These are phyloP conservation scores for Dactylellina sp. DNA, from an alignment of 2,329 filamentous ascomycete species.

Conservation along the genomic window DNA sequence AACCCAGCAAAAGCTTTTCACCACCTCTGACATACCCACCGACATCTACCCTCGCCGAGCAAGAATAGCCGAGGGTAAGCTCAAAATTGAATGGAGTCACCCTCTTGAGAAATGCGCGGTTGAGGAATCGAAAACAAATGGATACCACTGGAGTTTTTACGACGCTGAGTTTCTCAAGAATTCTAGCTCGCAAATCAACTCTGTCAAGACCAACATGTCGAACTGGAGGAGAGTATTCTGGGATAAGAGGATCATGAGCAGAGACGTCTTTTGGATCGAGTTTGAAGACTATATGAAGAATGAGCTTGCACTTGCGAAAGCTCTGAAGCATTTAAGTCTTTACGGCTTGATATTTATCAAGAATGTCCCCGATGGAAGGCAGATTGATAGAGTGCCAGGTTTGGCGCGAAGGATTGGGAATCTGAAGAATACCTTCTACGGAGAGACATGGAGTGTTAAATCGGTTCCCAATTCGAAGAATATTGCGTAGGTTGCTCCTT, in stretches of 20 bases:
- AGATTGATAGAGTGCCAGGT: conserved; percentile 70
- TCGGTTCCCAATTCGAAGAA: conserved; percentile 87
- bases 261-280: conserved; percentile 71
- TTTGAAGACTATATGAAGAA: conserved; percentile 78
- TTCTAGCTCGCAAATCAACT: conserved; percentile 61
- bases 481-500: conserved; percentile 70
- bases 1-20: conserved; percentile 74
- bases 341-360: conserved; percentile 82
- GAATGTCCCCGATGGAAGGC: conserved; percentile 76
- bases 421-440: conserved; percentile 89
- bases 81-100: conserved; percentile 72
- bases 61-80: conserved; percentile 64
- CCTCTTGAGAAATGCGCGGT: conserved; percentile 50
- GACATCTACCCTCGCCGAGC: conserved; percentile 65
- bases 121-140: conserved; percentile 55
- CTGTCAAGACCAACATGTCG: conserved; percentile 61
- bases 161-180: conserved; percentile 60
- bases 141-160: conserved; percentile 59
- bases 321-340: conserved; percentile 72
- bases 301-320: conserved; percentile 71
- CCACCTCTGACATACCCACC: conserved; percentile 73
- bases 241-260: conserved; percentile 66
- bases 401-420: conserved; percentile 80
- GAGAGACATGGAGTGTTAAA: conserved; percentile 87
- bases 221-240: conserved; percentile 65